A percentile compares a stretch with the other conserved stretches of the same genome.
phyloP scores from a whole-genome alignment of 441 rosid genomes.

The Croton setiger region DNA sequence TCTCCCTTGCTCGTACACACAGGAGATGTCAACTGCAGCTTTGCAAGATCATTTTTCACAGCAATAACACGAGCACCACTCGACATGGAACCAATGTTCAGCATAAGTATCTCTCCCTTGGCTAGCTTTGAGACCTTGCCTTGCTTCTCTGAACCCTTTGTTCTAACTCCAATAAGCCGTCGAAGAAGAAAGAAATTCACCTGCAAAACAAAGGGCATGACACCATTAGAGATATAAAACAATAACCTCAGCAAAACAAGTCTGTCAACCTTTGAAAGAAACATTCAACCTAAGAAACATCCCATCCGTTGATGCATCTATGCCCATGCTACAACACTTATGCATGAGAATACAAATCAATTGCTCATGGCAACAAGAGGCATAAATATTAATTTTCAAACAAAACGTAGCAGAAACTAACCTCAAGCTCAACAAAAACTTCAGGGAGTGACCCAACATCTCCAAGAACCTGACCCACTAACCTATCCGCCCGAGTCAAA shows the following conservation, averaged over 20 bases:
- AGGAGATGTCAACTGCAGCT: slow-evolving; percentile 79
- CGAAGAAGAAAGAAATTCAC: slow-evolving; percentile 88
- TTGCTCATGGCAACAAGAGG: neutral
- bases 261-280: no score
- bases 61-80: slow-evolving; percentile 89
- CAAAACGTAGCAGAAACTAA: slow-evolving; percentile 22
- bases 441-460: slow-evolving; percentile 93
- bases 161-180: slow-evolving; percentile 85
- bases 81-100: slow-evolving; percentile 96
- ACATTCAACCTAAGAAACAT: no score
- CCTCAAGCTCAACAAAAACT: slow-evolving; percentile 92
- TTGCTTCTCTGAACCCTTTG: slow-evolving; percentile 90
- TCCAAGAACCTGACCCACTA: slow-evolving; percentile 98
- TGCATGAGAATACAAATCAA: neutral
- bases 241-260: neutral
- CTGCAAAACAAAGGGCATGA: slow-evolving; percentile 26
- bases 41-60: slow-evolving; percentile 86
- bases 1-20: slow-evolving; percentile 92
- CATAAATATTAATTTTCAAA: neutral
- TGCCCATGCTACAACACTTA: no score
- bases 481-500: slow-evolving; percentile 87
- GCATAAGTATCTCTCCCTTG: slow-evolving; percentile 89
- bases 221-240: neutral
- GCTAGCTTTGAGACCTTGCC: slow-evolving; percentile 86
- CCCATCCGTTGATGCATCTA: no score